Conservation (phyloP, 805 yeast species). For the Scheffersomyces spartinae region DNA sequence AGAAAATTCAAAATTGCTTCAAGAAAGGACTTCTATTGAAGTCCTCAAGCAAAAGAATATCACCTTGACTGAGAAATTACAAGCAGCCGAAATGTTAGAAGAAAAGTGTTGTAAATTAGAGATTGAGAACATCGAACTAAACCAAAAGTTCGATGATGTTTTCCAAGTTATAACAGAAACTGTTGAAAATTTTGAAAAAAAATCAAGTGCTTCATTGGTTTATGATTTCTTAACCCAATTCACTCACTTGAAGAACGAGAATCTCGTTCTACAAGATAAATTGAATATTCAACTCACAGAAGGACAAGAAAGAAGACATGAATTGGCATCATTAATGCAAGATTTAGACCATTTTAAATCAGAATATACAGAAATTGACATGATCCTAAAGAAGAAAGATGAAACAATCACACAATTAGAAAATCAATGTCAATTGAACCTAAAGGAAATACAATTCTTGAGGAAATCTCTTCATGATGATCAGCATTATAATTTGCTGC, state of each 20-base stretch:
- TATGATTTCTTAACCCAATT: constrained; percentile 4
- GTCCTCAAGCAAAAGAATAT: constrained; percentile 45
- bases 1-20: constrained; percentile 37
- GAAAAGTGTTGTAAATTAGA: constrained; percentile 36
- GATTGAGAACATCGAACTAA: constrained; percentile 36
- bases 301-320: neutral
- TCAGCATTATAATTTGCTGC: too few species aligned
- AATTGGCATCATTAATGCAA: constrained; percentile 2
- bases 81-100: constrained; percentile 28
- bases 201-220: constrained; percentile 1
- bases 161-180: constrained; percentile 32
- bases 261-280: neutral
- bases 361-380: constrained; percentile 5
- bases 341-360: neutral
- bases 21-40: constrained; percentile 37
- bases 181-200: constrained; percentile 9
- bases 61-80: constrained; percentile 27
- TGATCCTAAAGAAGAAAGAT: constrained; percentile 8
- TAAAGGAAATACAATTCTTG: constrained; percentile 47
- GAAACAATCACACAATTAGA: constrained; percentile 27
- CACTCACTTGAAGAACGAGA: constrained; percentile 3
- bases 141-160: constrained; percentile 33
- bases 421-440: constrained; percentile 39
- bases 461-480: too few species aligned
- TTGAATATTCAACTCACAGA: neutral